Conservation (phyloP, 345 rosid genomes). For the Rhizophora mangle region DNA sequence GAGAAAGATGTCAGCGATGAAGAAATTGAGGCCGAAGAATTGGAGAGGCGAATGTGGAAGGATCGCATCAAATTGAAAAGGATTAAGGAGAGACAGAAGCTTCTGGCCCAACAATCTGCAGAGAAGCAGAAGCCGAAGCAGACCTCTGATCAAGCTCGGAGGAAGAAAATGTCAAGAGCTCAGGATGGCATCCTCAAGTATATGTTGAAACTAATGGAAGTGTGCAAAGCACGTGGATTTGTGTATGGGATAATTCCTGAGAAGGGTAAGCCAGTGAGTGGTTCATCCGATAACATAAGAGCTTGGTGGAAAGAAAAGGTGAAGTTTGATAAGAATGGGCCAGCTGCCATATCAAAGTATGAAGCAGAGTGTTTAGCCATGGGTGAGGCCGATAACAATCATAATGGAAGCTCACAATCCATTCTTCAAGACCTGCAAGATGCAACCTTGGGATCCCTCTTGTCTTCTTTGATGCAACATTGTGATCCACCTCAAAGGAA, state of each 20-base stretch:
- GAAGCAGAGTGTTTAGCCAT: slow-evolving; percentile 74
- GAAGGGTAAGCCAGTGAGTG: slow-evolving; percentile 92
- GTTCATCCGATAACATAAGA: slow-evolving; percentile 86
- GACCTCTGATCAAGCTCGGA: slow-evolving; percentile 81
- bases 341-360: slow-evolving; percentile 79
- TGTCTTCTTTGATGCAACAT: slow-evolving; percentile 98
- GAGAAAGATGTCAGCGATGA: slow-evolving; percentile 97
- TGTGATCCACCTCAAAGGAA: slow-evolving; percentile 98
- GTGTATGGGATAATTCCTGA: slow-evolving; percentile 97
- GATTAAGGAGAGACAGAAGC: slow-evolving; percentile 74
- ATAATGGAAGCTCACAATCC: slow-evolving; percentile 56
- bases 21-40: slow-evolving; percentile 81
- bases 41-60: slow-evolving; percentile 96
- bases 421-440: slow-evolving; percentile 90
- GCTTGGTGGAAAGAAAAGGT: slow-evolving; percentile 99
- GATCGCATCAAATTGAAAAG: slow-evolving; percentile 81
- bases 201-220: slow-evolving; percentile 98
- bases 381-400: slow-evolving; percentile 51
- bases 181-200: slow-evolving; percentile 98
- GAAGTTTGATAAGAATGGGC: slow-evolving; percentile 94
- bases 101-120: slow-evolving; percentile 61
- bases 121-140: slow-evolving; percentile 76
- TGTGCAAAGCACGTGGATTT: slow-evolving; percentile 91
- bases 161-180: slow-evolving; percentile 99
- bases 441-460: slow-evolving; percentile 92